Evolutionary conservation across 2,329 filamentous ascomycete genomes (phyloP), one percentile per base, ranked within the genome.

Genomic region (Monosporascus sp.): DNA sequence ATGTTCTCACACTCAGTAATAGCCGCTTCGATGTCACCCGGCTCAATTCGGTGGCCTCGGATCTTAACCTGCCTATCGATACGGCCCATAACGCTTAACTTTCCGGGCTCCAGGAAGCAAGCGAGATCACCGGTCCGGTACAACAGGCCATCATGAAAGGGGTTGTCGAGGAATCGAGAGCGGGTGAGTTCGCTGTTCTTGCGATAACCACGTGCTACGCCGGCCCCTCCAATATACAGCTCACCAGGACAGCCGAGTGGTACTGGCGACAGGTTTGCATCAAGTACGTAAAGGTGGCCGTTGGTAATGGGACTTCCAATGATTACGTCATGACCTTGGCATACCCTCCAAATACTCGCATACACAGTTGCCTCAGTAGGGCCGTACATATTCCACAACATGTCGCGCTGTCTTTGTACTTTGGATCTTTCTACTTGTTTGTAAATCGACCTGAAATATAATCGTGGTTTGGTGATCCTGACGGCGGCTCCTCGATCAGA

Each of bases 241-340:
- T 71, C 67, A 7, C 68, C 68, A 11, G 55, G 22, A 19, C 69
- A 54, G 0, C 76, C 76, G 6, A 66, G 48, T 0, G 76, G 72
- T 5, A 74, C 65, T 1, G 70, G 65, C 19, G 68, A 54, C 44
- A 65, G 59, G 7, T 71, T 49, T 11, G 64, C 56, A 53, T 76
- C 74, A 1, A 78, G 50, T 24, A 79, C 67, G 56, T 73, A 77
- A 22, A 72, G 57, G 1, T 60, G 57, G 48, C 67, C 68, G 56
- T 75, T 76, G 4, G 54, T 52, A 26, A 67, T 55, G 14, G 64
- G 64, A 9, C 54, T 52, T 46, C 66, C 66, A 49, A 66, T 60
- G 7, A 59, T 38, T 4, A 66, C 51, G 50, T 60, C 59, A 9
- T 63, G 46, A 56, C 20, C 66, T 70, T 52, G 52, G 52, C 44